These are phyloP conservation scores for Camellia japonica DNA, from an alignment of 148 eudicot species.

Conservation along the genomic window DNA sequence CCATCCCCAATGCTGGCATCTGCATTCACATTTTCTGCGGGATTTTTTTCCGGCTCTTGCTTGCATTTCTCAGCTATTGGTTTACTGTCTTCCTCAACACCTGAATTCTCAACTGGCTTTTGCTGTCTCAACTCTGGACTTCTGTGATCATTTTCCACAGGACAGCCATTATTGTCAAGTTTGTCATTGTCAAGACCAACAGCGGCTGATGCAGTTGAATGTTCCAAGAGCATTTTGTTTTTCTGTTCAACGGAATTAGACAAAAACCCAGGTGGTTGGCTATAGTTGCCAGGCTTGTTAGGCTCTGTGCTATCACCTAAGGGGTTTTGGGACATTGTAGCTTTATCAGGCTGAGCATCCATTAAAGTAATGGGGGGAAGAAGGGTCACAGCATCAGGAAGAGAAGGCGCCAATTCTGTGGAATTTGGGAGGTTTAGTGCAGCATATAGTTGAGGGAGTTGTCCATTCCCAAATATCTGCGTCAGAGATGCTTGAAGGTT, in stretches of 20 bases:
- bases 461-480: slow-evolving; percentile 46
- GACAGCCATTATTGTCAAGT: not conserved
- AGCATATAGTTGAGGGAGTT: slow-evolving; percentile 40
- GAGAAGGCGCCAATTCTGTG: slow-evolving; percentile 24
- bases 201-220: slow-evolving; percentile 9
- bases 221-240: slow-evolving; percentile 10
- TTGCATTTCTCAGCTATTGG: slow-evolving; percentile 28
- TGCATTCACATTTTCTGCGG: slow-evolving; percentile 33
- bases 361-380: not conserved
- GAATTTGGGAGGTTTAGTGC: slow-evolving; percentile 29
- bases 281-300: slow-evolving; percentile 1
- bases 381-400: slow-evolving; percentile 7
- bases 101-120: slow-evolving; percentile 21
- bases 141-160: slow-evolving; percentile 3
- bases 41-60: slow-evolving; percentile 35
- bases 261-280: not conserved
- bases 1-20: slow-evolving; percentile 46
- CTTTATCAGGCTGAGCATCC: slow-evolving; percentile 28
- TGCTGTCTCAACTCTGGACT: slow-evolving; percentile 24
- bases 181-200: slow-evolving; percentile 11
- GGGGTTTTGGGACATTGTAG: slow-evolving; percentile 29
- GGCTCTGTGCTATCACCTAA: slow-evolving; percentile 18
- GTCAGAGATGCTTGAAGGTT: slow-evolving; percentile 43
- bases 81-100: slow-evolving; percentile 26
- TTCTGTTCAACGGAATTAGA: slow-evolving; percentile 3